These are phyloP conservation scores for Coprinopsis sp. DNA, from an alignment of 768 basidiomycete genomes.

Conservation along the genomic window DNA sequence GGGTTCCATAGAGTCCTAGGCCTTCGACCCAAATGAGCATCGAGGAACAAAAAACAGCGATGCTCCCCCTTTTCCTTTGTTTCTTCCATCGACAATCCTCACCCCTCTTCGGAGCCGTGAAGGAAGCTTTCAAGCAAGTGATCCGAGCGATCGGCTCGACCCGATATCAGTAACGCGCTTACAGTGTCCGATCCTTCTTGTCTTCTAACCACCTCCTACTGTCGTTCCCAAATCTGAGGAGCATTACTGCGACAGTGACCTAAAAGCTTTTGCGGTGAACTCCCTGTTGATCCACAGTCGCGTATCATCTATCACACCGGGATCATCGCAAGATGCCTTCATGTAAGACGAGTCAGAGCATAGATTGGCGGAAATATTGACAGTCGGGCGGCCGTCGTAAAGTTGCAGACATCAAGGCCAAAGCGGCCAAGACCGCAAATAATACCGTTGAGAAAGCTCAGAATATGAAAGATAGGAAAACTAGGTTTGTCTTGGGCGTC, in stretches of 20 bases:
- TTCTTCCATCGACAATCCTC: too few relatives aligned
- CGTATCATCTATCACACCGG: background rate
- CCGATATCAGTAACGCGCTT: background rate
- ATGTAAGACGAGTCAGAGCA: constrained; percentile 22
- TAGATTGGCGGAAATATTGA: constrained; percentile 2
- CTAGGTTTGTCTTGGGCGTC: constrained; percentile 39
- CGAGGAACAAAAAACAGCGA: too few relatives aligned
- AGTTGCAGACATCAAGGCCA: constrained; percentile 67
- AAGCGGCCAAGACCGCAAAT: constrained; percentile 59
- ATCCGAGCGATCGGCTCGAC: background rate
- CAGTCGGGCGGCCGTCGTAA: constrained; percentile 8
- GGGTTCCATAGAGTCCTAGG: too few relatives aligned
- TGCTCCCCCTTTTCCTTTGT: too few relatives aligned
- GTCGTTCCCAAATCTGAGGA: background rate
- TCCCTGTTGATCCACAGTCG: background rate
- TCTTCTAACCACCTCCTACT: background rate
- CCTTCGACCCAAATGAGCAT: too few relatives aligned
- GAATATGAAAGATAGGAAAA: constrained; percentile 52
- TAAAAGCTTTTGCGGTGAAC: background rate
- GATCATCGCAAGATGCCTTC: constrained; percentile 24
- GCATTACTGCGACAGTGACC: background rate
- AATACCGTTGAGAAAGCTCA: constrained; percentile 46
- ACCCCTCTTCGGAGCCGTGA: constrained; percentile 2
- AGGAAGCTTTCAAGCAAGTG: background rate
- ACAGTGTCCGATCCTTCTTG: background rate